Base-by-base conservation (phyloP, 1,284 basidiomycete species). In the Apiotrichum montevideense region DNA sequence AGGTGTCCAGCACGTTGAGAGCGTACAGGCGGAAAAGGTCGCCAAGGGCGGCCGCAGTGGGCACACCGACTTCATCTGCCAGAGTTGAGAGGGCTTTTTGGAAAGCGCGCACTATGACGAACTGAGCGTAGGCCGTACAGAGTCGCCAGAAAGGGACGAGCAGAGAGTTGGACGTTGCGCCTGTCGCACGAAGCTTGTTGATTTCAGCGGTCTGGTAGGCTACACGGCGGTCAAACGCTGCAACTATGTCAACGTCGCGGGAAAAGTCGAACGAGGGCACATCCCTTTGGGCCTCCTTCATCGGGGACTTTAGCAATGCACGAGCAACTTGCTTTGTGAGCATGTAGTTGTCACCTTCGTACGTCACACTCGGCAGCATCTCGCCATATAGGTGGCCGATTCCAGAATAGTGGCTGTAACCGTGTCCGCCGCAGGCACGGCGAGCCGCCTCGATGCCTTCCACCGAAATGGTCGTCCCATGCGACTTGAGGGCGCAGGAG, bases 311-410 rank as follows among this genome's bases (percentile, higher is more conserved):
- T 55, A 83, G 78, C 66, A 60, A 82, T 74, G 13, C 80, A 72
- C 35, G 80, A 72, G 46, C 80, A 75, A 54, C 81, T 80, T 46
- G 79, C 74, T 71, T 82, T 79, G 32, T 77, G 34, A 82, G 70
- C 56, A 82, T 81, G 39, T 75, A 78, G 64, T 82, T 82, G 72
- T 82, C 81, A 37, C 81, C 81, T 62, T 82, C 80, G 79, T 80
- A 81, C 2, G 80, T 80, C 58, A 62, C 78, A 71, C 81, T 79
- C 43, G 80, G 79, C 0, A 79, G 78, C 66, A 79, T 78, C 65
- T 80, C 79, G 45, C 73, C 73, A 68, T 80, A 81, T 78, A 82
- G 80, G 49, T 73, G 69, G 5, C 81, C 78, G 46, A 83, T 74
- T 45, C 78, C 79, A 5, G 80, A 79, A 70, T 82, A 82, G 14